phyloP scores from a whole-genome alignment of 1,284 basidiomycete species.

The Mycena sp. region DNA sequence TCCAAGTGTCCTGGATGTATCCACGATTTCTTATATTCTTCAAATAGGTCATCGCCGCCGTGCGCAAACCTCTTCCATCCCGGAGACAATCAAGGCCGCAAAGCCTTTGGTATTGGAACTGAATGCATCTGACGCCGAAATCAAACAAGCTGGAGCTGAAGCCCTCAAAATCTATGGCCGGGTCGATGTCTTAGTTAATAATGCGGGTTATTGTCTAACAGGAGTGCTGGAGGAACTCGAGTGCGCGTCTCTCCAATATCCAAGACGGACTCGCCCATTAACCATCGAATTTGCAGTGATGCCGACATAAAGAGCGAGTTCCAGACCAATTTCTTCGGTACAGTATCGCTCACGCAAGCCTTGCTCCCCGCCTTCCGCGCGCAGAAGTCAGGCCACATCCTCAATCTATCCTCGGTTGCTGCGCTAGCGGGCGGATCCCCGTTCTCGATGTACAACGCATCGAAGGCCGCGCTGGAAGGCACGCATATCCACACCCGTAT shows the following conservation, averaged over 20 bases:
- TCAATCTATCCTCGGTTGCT: slow-evolving; percentile 38
- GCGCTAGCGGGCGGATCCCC: slow-evolving; percentile 25
- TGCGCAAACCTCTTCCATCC: slow-evolving; percentile 22
- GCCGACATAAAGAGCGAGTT: slow-evolving; percentile 38
- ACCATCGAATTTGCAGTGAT: too few relatives aligned
- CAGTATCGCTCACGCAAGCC: slow-evolving; percentile 42
- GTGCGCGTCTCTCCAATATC: too few relatives aligned
- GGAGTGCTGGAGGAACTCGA: slow-evolving; percentile 41
- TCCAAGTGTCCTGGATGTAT: too few relatives aligned
- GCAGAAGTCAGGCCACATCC: slow-evolving; percentile 37
- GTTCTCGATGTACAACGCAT: slow-evolving; percentile 39
- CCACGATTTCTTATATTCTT: too few relatives aligned
- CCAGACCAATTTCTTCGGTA: slow-evolving; percentile 44
- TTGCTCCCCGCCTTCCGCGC: slow-evolving; percentile 40
- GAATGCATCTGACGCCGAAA: slow-evolving; percentile 32
- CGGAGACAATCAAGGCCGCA: slow-evolving; percentile 30
- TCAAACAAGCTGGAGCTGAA: slow-evolving; percentile 30
- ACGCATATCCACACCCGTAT: too few relatives aligned
- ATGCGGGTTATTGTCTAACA: slow-evolving; percentile 34
- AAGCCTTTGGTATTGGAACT: slow-evolving; percentile 38
- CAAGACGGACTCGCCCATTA: too few relatives aligned
- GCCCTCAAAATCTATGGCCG: slow-evolving; percentile 38
- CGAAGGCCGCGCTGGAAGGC: slow-evolving; percentile 42
- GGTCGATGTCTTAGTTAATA: slow-evolving; percentile 24
- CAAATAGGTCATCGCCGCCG: slow-evolving; percentile 40